Evolutionary conservation across 2,329 filamentous ascomycete genomes (phyloP).

Genomic region (Fusarium illudens): DNA sequence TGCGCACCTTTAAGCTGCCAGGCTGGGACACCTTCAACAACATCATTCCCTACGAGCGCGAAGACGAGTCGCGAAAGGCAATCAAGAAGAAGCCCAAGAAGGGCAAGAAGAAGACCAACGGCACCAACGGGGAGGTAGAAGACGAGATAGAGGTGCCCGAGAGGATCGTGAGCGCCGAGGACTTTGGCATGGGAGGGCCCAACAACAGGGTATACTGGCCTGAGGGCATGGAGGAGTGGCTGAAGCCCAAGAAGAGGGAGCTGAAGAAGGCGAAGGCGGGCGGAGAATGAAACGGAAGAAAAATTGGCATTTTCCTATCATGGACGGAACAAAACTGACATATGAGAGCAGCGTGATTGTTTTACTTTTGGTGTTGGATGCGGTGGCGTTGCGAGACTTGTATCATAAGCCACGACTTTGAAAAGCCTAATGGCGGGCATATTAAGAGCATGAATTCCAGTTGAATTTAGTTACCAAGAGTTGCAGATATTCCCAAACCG

Average conservation of each 20-base stretch:
- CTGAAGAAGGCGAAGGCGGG: constrained; percentile 57
- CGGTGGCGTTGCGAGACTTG: not conserved
- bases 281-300: constrained; percentile 36
- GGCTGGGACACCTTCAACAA: constrained; percentile 80
- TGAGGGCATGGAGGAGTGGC: constrained; percentile 87
- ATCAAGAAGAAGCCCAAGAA: constrained; percentile 52
- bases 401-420: not conserved
- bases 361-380: not conserved
- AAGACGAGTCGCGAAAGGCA: constrained; percentile 72
- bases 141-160: constrained; percentile 50
- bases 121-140: constrained; percentile 47
- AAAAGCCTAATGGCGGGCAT: not conserved
- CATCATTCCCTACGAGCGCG: constrained; percentile 77
- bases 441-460: not conserved
- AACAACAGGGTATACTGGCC: constrained; percentile 91
- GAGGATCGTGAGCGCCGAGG: constrained; percentile 66
- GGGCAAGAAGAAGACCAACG: constrained; percentile 48
- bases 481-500: too few relatives aligned
- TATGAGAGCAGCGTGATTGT: not conserved
- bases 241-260: constrained; percentile 80
- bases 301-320: not conserved
- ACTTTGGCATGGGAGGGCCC: constrained; percentile 86
- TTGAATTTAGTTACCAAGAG: too few relatives aligned
- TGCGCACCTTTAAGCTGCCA: constrained; percentile 85
- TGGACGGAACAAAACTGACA: not conserved